Percentiles rank a stretch among this genome's conserved stretches.
Conservation (phyloP, 2,329 filamentous ascomycete species). For the Cyanodermella asteris region DNA sequence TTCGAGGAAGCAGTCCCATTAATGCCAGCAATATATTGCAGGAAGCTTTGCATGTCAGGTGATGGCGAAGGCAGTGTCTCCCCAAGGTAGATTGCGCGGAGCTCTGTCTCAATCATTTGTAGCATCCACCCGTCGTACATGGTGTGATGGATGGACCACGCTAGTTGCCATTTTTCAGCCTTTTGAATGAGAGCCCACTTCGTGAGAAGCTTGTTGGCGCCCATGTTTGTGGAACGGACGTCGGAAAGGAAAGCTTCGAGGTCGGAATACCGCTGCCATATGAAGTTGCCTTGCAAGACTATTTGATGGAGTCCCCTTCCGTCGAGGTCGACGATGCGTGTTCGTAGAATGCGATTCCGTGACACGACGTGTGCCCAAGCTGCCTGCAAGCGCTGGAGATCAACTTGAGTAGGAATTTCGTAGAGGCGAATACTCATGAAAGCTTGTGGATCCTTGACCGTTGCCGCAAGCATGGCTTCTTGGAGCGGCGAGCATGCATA, state of each 20-base stretch:
- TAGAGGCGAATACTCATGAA: conserved; percentile 26
- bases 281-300: conserved; percentile 17
- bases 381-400: conserved; percentile 15
- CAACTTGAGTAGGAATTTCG: conserved; percentile 15
- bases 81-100: no score
- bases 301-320: conserved; percentile 18
- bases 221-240: no score
- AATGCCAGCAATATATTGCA: conserved; percentile 1
- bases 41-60: no score
- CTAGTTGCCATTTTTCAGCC: no score
- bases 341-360: conserved; percentile 1
- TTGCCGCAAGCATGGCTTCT: conserved; percentile 23
- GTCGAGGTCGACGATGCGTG: conserved; percentile 8
- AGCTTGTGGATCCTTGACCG: conserved; percentile 24
- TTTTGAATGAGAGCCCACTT: no score
- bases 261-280: no score
- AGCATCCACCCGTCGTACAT: no score
- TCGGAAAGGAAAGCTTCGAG: no score
- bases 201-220: no score
- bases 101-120: no score
- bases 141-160: no score
- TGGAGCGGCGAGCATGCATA: conserved; percentile 23
- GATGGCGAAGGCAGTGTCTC: no score
- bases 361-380: conserved; percentile 1
- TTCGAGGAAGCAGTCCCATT: not conserved